Conservation (phyloP, 345 rosid genomes). For the Salix exigua region DNA sequence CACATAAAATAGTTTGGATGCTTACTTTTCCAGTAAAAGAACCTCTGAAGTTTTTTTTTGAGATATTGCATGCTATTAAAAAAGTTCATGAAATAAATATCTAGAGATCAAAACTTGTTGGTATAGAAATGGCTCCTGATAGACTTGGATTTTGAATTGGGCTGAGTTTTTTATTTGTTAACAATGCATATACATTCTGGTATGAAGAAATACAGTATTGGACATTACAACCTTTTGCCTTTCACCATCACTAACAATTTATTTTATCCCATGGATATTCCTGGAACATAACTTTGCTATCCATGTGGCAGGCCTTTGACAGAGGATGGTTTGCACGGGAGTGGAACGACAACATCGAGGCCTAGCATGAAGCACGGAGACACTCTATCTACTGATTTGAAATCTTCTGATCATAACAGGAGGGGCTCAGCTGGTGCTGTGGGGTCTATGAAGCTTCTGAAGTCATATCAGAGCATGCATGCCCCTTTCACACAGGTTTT, state of each 20-base stretch:
- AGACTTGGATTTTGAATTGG: background rate
- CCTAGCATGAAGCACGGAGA: conserved; percentile 29
- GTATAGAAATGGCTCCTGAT: background rate
- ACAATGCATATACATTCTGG: background rate
- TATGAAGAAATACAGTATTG: background rate
- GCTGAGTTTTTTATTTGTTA: background rate
- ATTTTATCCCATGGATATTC: background rate
- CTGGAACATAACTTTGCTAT: conserved; percentile 12
- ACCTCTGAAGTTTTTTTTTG: background rate
- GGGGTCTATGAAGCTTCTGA: conserved; percentile 84
- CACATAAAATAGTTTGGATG: background rate
- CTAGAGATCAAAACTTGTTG: background rate
- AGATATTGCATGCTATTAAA: background rate
- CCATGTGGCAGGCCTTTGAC: conserved; percentile 31
- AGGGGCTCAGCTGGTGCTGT: conserved; percentile 85
- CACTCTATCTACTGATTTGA: conserved; percentile 29
- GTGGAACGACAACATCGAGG: conserved; percentile 20
- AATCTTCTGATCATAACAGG: conserved; percentile 43
- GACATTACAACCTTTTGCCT: background rate
- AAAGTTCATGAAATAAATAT: background rate
- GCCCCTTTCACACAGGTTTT: conserved; percentile 92
- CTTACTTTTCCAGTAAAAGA: background rate
- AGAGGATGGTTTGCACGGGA: conserved; percentile 21
- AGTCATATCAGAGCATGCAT: conserved; percentile 73
- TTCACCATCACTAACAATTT: background rate